Base-by-base conservation (phyloP, 2,329 filamentous ascomycete genomes). In the Paraconiothyrium sp. region DNA sequence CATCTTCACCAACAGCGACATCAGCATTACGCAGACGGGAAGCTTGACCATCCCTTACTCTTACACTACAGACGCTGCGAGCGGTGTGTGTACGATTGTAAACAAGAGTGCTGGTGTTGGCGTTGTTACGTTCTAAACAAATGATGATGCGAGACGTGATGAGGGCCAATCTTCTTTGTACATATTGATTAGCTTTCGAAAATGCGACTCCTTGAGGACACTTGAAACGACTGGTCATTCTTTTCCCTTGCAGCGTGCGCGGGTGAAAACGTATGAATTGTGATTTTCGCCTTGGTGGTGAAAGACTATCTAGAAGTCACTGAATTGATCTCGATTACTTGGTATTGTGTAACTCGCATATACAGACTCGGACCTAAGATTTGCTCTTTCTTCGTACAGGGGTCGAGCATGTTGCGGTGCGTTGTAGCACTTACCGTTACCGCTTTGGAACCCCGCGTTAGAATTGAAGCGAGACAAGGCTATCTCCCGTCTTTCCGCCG, bases 11-110 rank as follows among this genome's bases (percentile, higher is more conserved):
- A 70, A 86, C 49, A 80, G 75, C 48, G 80, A 77, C 35, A 71
- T 70, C 35, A 74, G 79, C 37, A 87, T 85, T 5, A 81, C 82
- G 8, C 71, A 76, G 55, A 84, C 85, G 30, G 85, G 82, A n/a
- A 77, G 88, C 51, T 83, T 76, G 55, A 78, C 77, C 37, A 79
- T 86, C n/a, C 83, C 83, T 2, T 88, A 89, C 72, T 72, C 75
- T 44, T 88, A 89, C 77, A 78, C 75, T 22, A 61, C 63, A 37
- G 73, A 75, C 37, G 41, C 71, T 51, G 73, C 71, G 55, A 68
- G 67, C 9, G 66, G 60, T 14, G 71, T 60, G 27, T 76, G 73
- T 65, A 60, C 37, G 10, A 75, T 75, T 46, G 69, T 74, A 14
- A 61, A 64, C 9, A 70, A 72, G 67, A 72, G 70, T 44, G 73